A percentile compares a stretch with the other conserved stretches of the same genome.
These are phyloP conservation scores for Vachellia collinsii DNA, from an alignment of 306 rosid species.

Conservation along the genomic window DNA sequence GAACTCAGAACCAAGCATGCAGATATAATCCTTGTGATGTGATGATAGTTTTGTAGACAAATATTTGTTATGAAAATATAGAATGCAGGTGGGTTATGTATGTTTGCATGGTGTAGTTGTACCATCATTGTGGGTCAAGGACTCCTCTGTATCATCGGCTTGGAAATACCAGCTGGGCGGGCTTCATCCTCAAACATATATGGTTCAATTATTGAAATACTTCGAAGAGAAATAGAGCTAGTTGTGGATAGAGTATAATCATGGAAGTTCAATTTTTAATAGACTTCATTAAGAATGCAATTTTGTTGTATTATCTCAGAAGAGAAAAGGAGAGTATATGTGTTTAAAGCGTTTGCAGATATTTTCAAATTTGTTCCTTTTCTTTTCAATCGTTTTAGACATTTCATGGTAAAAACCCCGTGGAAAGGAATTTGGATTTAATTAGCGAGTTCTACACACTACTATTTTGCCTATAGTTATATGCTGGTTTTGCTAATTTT, in stretches of 20 bases:
- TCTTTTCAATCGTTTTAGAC: neutral
- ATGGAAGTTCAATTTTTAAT: neutral
- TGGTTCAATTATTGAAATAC: neutral
- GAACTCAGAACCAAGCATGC: too few relatives aligned
- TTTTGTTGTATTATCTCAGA: neutral
- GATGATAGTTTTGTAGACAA: too few relatives aligned
- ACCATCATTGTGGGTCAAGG: too few relatives aligned
- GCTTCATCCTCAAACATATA: too few relatives aligned
- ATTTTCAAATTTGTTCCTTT: neutral
- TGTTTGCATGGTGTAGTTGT: too few relatives aligned
- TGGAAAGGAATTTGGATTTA: neutral
- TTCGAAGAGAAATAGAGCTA: neutral
- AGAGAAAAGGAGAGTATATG: neutral
- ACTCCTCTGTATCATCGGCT: too few relatives aligned
- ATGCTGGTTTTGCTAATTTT: neutral
- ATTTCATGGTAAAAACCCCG: neutral
- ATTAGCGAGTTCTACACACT: neutral
- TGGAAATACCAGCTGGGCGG: too few relatives aligned
- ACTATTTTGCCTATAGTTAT: neutral
- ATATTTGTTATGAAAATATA: too few relatives aligned
- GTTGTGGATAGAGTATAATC: neutral
- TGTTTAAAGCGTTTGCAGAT: neutral
- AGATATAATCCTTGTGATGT: too few relatives aligned
- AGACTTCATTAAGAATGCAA: neutral
- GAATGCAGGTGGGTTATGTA: too few relatives aligned